Evolutionary conservation across 176 grass and related monocot genomes (phyloP).

Genomic region (Aegilops bicornis): DNA sequence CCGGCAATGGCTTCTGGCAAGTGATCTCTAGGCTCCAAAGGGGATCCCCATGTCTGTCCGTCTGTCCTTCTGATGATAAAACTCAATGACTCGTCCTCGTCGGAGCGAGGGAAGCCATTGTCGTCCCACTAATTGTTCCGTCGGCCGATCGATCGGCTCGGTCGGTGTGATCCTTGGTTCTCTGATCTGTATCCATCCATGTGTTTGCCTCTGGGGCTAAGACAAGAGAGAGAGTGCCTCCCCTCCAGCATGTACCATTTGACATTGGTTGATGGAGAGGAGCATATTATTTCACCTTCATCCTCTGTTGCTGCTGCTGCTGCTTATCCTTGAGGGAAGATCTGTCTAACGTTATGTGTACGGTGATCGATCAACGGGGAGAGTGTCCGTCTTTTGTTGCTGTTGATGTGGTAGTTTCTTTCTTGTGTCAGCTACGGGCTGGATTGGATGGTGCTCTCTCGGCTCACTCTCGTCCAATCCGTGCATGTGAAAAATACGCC

Average conservation of each 20-base stretch:
- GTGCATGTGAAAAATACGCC: conserved; percentile 43
- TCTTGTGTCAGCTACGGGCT: neutral
- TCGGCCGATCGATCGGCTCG: neutral
- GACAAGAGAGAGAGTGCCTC: neutral
- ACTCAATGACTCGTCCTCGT: conserved; percentile 21
- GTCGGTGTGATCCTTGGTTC: neutral
- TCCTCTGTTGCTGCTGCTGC: neutral
- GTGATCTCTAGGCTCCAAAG: neutral
- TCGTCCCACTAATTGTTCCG: conserved; percentile 7
- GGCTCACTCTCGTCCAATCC: neutral
- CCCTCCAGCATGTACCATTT: conserved; percentile 2
- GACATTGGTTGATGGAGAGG: conserved; percentile 34
- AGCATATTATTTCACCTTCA: conserved; percentile 44
- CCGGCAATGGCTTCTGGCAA: conserved; percentile 25
- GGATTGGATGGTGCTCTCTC: conserved; percentile 19
- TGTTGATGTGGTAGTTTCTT: conserved; percentile 28
- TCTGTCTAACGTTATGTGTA: conserved; percentile 44
- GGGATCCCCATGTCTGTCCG: neutral
- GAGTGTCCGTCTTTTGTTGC: conserved; percentile 4
- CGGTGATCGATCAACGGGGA: conserved; percentile 29
- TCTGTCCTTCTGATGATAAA: conserved; percentile 13
- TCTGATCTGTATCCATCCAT: conserved; percentile 26
- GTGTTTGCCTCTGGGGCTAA: neutral
- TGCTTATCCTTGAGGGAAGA: neutral
- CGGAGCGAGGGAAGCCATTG: neutral